phyloP scores from a whole-genome alignment of 768 basidiomycete species.

The Lactarius akahatsu region DNA sequence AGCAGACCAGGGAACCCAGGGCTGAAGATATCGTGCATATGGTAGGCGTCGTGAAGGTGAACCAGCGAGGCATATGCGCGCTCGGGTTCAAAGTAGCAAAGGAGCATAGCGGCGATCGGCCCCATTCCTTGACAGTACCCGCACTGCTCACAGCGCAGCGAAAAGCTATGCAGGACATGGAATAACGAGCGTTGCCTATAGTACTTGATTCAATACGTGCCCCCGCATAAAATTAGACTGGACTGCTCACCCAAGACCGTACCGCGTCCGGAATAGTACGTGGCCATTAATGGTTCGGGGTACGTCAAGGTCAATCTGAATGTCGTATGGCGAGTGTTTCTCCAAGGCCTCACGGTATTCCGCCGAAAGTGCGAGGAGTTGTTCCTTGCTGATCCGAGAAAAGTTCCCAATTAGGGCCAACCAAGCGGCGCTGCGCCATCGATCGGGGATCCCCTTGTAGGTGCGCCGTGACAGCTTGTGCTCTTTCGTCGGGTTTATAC shows the following conservation, averaged over 20 bases:
- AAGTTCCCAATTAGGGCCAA: conserved; percentile 67
- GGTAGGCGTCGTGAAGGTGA: conserved; percentile 85
- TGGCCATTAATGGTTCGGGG: conserved; percentile 95
- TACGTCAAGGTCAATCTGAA: conserved; percentile 97
- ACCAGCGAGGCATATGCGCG: conserved; percentile 82
- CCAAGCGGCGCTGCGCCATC: conserved; percentile 95
- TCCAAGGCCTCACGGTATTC: conserved; percentile 68
- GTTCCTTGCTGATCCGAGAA: conserved; percentile 46
- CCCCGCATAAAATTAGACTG: background rate
- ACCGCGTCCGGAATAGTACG: conserved; percentile 91
- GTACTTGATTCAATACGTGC: background rate
- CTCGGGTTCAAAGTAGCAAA: conserved; percentile 92
- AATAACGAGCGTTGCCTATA: conserved; percentile 89
- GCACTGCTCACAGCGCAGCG: conserved; percentile 77
- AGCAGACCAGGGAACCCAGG: conserved; percentile 96
- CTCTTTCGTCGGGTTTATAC: conserved; percentile 60
- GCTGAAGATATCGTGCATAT: conserved; percentile 83
- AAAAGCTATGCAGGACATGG: conserved; percentile 91
- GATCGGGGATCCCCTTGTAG: conserved; percentile 96
- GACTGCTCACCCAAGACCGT: conserved; percentile 82
- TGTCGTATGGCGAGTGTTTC: conserved; percentile 83
- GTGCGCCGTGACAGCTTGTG: conserved; percentile 69
- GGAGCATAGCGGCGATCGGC: conserved; percentile 89
- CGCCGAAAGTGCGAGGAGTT: conserved; percentile 44
- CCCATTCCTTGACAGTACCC: conserved; percentile 99